phyloP scores from a whole-genome alignment of 345 rosid species.

The Sonneratia alba region DNA sequence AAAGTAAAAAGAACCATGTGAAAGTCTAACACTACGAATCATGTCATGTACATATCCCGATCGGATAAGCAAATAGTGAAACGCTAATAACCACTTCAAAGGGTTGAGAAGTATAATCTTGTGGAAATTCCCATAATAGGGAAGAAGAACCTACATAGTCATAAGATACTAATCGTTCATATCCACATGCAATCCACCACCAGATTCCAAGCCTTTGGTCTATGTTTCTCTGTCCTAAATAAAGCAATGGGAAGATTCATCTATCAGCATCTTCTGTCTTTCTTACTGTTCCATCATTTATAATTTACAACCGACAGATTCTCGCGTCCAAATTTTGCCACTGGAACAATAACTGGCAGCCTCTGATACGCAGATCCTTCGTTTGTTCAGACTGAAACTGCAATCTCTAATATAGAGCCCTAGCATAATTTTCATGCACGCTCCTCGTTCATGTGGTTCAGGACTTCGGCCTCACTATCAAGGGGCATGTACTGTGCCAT shows the following conservation, averaged over 20 bases:
- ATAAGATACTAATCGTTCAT: not conserved
- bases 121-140: conserved; percentile 1
- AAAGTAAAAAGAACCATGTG: no score
- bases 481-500: conserved; percentile 20
- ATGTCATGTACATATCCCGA: no score
- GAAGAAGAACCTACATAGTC: not conserved
- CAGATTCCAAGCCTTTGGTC: not conserved
- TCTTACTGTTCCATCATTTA: not conserved
- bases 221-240: not conserved
- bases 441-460: conserved; percentile 5
- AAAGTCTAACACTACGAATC: no score
- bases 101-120: not conserved
- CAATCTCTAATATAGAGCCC: not conserved
- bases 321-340: not conserved
- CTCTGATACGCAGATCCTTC: not conserved
- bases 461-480: conserved; percentile 12
- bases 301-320: not conserved
- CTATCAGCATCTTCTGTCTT: not conserved
- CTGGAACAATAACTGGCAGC: conserved; percentile 1
- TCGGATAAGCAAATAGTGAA: not conserved
- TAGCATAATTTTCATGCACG: not conserved
- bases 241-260: conserved; percentile 3
- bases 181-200: not conserved
- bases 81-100: not conserved
- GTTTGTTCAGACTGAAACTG: not conserved